phyloP scores from a whole-genome alignment of 106 monocot genomes.

The Acorus gramineus region DNA sequence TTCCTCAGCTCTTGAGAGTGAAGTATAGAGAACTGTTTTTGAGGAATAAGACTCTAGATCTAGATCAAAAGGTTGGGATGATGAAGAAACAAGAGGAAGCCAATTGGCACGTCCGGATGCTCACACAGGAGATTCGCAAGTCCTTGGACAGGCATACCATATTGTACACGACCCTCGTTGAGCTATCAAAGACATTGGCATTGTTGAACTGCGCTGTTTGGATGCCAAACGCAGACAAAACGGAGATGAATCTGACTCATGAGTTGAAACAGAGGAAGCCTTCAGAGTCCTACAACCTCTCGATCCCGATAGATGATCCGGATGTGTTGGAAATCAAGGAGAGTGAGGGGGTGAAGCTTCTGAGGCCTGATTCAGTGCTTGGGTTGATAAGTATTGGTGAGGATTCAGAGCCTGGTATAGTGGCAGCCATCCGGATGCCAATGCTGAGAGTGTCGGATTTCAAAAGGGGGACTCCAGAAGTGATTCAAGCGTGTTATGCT shows the following conservation, averaged over 20 bases:
- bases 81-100: slow-evolving; percentile 24
- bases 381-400: slow-evolving; percentile 11
- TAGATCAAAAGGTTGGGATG: slow-evolving; percentile 15
- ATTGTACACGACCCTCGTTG: slow-evolving; percentile 22
- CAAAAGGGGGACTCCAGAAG: slow-evolving; percentile 18
- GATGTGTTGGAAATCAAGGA: slow-evolving; percentile 13
- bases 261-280: slow-evolving; percentile 9
- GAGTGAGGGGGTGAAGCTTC: slow-evolving; percentile 12
- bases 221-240: slow-evolving; percentile 15
- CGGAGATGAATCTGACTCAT: slow-evolving; percentile 17
- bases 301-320: slow-evolving; percentile 11
- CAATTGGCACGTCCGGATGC: slow-evolving; percentile 26
- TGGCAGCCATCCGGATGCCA: slow-evolving; percentile 31
- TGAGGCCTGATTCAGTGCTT: slow-evolving; percentile 14
- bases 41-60: slow-evolving; percentile 14
- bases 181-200: slow-evolving; percentile 25
- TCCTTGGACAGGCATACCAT: slow-evolving; percentile 22
- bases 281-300: neutral
- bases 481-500: slow-evolving; percentile 22
- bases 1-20: slow-evolving; percentile 31
- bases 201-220: slow-evolving; percentile 21
- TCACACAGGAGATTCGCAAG: slow-evolving; percentile 21
- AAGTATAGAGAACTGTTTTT: slow-evolving; percentile 17
- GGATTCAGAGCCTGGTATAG: slow-evolving; percentile 9
- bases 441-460: slow-evolving; percentile 3